These are phyloP conservation scores for Gossypium aridum DNA, from an alignment of 441 rosid genomes.

Conservation along the genomic window DNA sequence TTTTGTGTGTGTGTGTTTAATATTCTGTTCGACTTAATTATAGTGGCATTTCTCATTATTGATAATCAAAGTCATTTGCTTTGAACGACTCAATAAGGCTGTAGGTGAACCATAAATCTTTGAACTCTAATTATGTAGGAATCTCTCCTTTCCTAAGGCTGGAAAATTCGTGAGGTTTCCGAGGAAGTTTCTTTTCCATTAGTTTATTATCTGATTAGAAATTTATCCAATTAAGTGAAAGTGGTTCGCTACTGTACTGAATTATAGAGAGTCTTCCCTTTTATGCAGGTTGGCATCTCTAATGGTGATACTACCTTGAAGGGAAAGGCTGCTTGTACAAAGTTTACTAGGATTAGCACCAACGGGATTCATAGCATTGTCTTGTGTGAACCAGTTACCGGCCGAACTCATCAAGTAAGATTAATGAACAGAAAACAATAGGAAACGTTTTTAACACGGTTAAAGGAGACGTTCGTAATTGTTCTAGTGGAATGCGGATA, in stretches of 20 bases:
- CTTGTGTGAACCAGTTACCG: constrained; percentile 84
- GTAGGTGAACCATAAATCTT: background rate
- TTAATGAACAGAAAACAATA: background rate
- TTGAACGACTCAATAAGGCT: background rate
- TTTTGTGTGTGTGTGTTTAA: too few relatives aligned
- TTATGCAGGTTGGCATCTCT: constrained; percentile 41
- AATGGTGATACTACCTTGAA: constrained; percentile 32
- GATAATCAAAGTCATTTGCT: background rate
- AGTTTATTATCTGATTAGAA: background rate
- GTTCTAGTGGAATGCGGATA: too few relatives aligned
- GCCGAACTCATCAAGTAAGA: constrained; percentile 93
- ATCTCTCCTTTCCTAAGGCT: background rate
- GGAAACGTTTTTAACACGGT: background rate
- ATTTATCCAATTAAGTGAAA: constrained; percentile 4
- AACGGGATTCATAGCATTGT: constrained; percentile 77
- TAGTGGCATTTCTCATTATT: background rate
- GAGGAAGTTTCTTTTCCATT: background rate
- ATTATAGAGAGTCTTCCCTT: constrained; percentile 3
- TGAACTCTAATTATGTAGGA: background rate
- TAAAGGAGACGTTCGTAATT: too few relatives aligned
- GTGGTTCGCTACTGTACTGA: constrained; percentile 5
- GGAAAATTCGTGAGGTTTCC: background rate
- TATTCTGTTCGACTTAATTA: background rate
- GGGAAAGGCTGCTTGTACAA: constrained; percentile 84
- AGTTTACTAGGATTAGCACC: constrained; percentile 70